These are phyloP conservation scores for Sporothrix luriei DNA, from an alignment of 2,329 filamentous ascomycete species.

Conservation along the genomic window DNA sequence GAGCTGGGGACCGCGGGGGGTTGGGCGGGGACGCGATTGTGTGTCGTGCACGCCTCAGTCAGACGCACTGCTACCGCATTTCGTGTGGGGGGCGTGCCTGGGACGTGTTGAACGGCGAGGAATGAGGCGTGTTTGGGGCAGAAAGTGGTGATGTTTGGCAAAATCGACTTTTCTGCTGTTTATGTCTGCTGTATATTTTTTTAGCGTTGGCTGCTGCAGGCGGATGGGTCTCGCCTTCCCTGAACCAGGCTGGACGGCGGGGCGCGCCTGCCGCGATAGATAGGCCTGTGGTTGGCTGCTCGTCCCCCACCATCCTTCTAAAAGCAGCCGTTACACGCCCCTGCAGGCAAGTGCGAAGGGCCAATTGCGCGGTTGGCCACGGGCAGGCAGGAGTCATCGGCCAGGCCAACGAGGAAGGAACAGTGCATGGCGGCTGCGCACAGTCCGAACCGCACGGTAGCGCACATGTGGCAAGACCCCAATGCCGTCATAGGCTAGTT, in stretches of 20 bases:
- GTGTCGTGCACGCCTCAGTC: conserved; percentile 8
- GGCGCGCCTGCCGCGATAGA: conserved; percentile 27
- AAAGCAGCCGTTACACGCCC: neutral
- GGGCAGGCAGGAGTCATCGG: conserved; percentile 16
- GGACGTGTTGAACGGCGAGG: neutral
- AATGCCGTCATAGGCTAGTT: conserved; percentile 31
- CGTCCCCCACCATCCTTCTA: conserved; percentile 28
- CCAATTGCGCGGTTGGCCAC: conserved; percentile 18
- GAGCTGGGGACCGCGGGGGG: neutral
- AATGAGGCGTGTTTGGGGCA: conserved; percentile 8
- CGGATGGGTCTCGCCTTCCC: conserved; percentile 23
- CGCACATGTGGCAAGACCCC: neutral
- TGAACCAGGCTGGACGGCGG: neutral
- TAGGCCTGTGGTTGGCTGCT: conserved; percentile 24
- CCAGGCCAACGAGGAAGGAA: neutral
- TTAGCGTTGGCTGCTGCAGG: conserved; percentile 23
- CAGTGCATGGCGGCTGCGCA: conserved; percentile 5
- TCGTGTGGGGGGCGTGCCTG: neutral
- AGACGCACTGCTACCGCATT: conserved; percentile 31
- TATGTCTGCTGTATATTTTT: conserved; percentile 28
- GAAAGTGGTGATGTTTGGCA: conserved; percentile 25
- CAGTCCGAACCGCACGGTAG: conserved; percentile 6
- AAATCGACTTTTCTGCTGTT: conserved; percentile 20
- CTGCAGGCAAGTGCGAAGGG: neutral
- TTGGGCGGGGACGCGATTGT: neutral